phyloP scores from a whole-genome alignment of 2,329 filamentous ascomycete species.

The Colletotrichum karsti region DNA sequence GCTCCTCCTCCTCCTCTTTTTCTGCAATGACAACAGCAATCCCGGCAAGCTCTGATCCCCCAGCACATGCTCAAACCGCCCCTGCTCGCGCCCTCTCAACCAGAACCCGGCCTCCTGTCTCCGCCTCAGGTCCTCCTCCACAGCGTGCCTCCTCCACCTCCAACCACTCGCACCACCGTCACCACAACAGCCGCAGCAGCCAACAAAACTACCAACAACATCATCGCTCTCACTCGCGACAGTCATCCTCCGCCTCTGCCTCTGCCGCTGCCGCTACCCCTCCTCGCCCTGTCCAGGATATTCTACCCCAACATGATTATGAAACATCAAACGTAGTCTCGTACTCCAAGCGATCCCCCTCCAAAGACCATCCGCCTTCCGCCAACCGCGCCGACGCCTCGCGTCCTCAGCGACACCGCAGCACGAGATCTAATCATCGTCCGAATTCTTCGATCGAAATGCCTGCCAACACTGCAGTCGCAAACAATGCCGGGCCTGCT shows the following conservation, averaged over 20 bases:
- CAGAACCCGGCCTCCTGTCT: conserved; percentile 42
- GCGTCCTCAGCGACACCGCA: conserved; percentile 56
- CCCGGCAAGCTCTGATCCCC: conserved; percentile 39
- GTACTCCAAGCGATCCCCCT: conserved; percentile 70
- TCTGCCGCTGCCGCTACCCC: conserved; percentile 40
- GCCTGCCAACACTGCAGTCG: conserved; percentile 57
- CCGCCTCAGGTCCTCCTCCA: conserved; percentile 20
- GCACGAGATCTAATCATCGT: conserved; percentile 53
- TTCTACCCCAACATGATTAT: conserved; percentile 71
- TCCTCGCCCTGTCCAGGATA: conserved; percentile 40
- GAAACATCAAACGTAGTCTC: conserved; percentile 75
- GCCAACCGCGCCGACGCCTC: conserved; percentile 62
- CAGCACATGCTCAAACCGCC: conserved; percentile 36
- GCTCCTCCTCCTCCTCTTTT: background rate
- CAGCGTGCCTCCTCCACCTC: conserved; percentile 33
- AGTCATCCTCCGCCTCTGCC: conserved; percentile 46
- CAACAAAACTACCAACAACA: background rate
- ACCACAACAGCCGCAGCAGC: background rate
- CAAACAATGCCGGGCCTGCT: conserved; percentile 62
- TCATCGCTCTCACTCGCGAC: conserved; percentile 35
- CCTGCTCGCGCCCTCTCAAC: conserved; percentile 46
- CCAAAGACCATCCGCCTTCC: conserved; percentile 64
- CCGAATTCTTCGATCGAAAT: conserved; percentile 51
- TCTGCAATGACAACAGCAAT: conserved; percentile 44
- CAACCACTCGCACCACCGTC: conserved; percentile 39